These are phyloP conservation scores for Rehmannia glutinosa DNA, from an alignment of 257 asterid genomes.

Conservation along the genomic window DNA sequence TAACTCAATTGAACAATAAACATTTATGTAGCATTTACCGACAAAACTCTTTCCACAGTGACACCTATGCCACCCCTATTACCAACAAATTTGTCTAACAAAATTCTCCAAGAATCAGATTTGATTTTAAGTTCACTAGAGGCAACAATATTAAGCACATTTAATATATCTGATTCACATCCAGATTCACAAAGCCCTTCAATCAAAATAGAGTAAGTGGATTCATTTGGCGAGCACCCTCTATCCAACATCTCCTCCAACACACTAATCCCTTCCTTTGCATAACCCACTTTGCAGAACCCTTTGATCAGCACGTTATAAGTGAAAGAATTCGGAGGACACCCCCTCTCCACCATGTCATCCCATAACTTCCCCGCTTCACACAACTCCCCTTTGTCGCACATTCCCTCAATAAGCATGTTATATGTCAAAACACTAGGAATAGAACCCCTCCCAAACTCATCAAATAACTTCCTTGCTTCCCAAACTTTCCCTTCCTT, in stretches of 20 bases:
- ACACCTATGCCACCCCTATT: background rate
- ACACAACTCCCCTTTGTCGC: constrained; percentile 70
- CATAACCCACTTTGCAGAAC: constrained; percentile 64
- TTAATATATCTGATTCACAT: constrained; percentile 32
- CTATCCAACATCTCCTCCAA: constrained; percentile 78
- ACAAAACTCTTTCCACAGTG: constrained; percentile 24
- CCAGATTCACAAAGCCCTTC: constrained; percentile 49
- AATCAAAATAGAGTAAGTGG: constrained; percentile 58
- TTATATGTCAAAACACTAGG: constrained; percentile 82
- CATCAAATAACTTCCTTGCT: constrained; percentile 77
- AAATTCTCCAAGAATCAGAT: constrained; percentile 36
- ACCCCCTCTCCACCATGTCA: constrained; percentile 76
- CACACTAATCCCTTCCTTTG: constrained; percentile 58
- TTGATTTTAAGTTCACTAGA: constrained; percentile 31
- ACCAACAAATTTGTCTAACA: constrained; percentile 29
- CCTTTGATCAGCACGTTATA: constrained; percentile 70
- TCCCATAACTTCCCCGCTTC: constrained; percentile 98
- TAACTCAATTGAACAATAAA: constrained; percentile 8
- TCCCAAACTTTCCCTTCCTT: constrained; percentile 69
- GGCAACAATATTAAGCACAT: constrained; percentile 46
- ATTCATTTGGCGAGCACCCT: constrained; percentile 51
- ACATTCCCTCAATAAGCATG: constrained; percentile 80
- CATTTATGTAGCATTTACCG: constrained; percentile 8
- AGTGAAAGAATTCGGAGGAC: constrained; percentile 74
- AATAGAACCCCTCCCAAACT: constrained; percentile 66